Base-by-base conservation (phyloP, 192 early-diverging fungal species). In the Dissophora globulifera region DNA sequence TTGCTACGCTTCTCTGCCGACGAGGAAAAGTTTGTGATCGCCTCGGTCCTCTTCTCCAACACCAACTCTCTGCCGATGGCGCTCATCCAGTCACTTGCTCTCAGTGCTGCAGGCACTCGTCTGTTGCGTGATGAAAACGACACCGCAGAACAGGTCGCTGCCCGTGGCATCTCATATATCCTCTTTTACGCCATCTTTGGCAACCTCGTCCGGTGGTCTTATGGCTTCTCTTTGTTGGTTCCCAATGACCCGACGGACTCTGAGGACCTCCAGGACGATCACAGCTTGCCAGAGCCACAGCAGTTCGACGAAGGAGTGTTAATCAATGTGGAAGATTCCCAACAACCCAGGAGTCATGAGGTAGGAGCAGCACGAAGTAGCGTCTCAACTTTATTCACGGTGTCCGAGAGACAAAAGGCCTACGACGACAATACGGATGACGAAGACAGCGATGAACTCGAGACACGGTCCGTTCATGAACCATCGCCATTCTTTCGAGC, bases 181-280 rank as follows among this genome's bases (percentile, higher is more conserved):
- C 74, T 94, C 38, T 92, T 94, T 35, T 92, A 89, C 70, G 90
- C 88, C 33, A 87, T 92, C 33, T 89, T 94, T 47, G 87, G 87
- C 43, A 93, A 94, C 56, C 82, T 94, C 22, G 48, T 90, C 53
- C 83, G 90, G n/a, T 94, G 91, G 91, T 91, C 89, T 25, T 88
- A 91, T 61, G 91, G 93, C 55, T 90, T 87, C 29, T 80, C 80
- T 16, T 65, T 91, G 23, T 68, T 93, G 61, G 83, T 84, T 48
- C 45, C 67, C 71, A 57, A 53, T 33, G 42, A 53, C 58, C 4
- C 8, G 35, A 15, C 43, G 42, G 41, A 45, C 7, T 32, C 38
- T 26, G 35, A 48, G 6, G 17, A 50, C 1, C 59, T 38, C 16
- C 23, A 29, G 0, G 16, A 9, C 10, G 1, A 16, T 11, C 32